Percentiles rank a stretch among this genome's conserved stretches.
Evolutionary conservation across 2,329 filamentous ascomycete genomes (phyloP).

Genomic region (Magnaporthiopsis incrustans): DNA sequence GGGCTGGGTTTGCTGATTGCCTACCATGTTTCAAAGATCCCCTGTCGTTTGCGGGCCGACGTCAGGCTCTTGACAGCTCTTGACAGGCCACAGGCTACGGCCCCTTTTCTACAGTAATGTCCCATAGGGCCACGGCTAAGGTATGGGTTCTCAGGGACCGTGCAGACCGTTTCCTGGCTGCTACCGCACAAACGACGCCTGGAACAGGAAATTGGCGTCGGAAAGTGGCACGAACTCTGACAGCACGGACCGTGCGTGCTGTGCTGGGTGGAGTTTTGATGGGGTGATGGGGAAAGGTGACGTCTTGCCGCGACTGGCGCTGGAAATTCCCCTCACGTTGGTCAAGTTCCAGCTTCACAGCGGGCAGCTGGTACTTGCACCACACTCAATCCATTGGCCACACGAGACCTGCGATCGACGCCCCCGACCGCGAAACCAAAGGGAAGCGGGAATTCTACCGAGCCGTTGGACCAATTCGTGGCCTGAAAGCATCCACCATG

Average conservation of each 20-base stretch:
- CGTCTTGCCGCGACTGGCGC: neutral
- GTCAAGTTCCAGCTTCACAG: neutral
- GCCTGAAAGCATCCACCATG: constrained; percentile 43
- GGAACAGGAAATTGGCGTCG: too few species aligned
- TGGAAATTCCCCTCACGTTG: neutral
- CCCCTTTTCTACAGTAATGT: too few species aligned
- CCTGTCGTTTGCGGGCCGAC: too few species aligned
- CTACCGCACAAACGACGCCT: neutral
- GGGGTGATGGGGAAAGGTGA: neutral
- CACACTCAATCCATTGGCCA: neutral
- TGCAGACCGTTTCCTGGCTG: too few species aligned
- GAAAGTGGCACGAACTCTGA: neutral
- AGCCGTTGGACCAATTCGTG: neutral
- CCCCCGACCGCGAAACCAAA: neutral
- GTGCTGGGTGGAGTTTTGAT: neutral
- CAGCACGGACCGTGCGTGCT: neutral
- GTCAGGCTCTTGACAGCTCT: too few species aligned
- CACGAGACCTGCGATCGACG: too few species aligned
- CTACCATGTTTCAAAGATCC: too few species aligned
- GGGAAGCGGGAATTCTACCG: neutral
- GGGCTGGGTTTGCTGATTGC: too few species aligned
- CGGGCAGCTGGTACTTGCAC: too few species aligned
- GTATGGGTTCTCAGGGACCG: too few species aligned
- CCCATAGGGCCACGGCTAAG: too few species aligned
- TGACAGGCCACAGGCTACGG: too few species aligned